Base-by-base conservation (phyloP, 2,329 filamentous ascomycete genomes). In the Botrytis paeoniae region DNA sequence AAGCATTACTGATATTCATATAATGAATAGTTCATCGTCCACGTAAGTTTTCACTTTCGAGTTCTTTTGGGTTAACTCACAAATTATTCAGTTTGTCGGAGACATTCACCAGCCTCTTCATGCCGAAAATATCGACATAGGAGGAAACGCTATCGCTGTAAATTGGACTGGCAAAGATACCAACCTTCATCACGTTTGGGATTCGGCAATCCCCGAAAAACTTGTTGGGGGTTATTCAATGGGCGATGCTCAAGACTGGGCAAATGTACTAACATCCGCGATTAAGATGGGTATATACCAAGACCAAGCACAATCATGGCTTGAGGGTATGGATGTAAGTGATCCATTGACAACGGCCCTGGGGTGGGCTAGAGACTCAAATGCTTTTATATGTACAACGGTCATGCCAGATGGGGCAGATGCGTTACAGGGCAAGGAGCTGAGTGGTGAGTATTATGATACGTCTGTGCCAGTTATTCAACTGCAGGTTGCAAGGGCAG, bases 161-260 rank as follows among this genome's bases (percentile, higher is more conserved):
- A 83, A 82, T 25, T 94, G 90, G 82, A 84, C 89, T 39, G 86
- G 85, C 4, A 80, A 81, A 43, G 81, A 84, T 41, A 85, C 87
- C 72, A 94, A 94, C 79, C 85, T 94, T 60, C 92, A 94, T 79
- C 86, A 91, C 73, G 88, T 93, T 25, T 94, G 92, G 92, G 92
- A 94, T 79, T 89, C 87, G 70, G 88, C 86, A 76, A 93, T 93
- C 75, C 86, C 89, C 0, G 90, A 92, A 82, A 88, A 90, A 78
- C 82, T 88, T 78, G 83, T 91, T 1, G 90, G 90, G 3, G 88
- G 85, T n/a, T 87, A 79, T 81, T 84, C 81, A 80, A 86, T 80
- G 1, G 80, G 81, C 8, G 82, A 85, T 63, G 89, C 89, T 2
- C 80, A 83, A 69, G 80, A 79, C 60, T 92, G 90, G 87, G 88